These are phyloP conservation scores for Nakazawaea sp. DNA, from an alignment of 805 yeast species.

Conservation along the genomic window DNA sequence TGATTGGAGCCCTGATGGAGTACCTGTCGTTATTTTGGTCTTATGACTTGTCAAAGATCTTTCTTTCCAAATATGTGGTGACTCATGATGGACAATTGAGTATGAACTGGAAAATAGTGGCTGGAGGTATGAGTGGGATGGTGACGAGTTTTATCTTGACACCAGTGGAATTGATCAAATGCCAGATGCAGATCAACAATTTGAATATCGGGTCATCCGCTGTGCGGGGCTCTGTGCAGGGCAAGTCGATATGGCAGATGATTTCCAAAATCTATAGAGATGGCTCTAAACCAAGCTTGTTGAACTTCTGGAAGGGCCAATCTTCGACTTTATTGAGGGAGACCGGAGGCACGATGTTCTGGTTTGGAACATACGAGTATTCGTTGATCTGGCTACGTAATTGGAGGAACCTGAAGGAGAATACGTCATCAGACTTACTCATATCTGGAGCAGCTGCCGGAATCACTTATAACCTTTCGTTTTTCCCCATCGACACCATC, in stretches of 20 bases:
- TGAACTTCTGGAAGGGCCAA: slow-evolving; percentile 86
- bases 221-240: slow-evolving; percentile 22
- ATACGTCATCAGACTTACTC: slow-evolving; percentile 47
- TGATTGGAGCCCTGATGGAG: slow-evolving; percentile 87
- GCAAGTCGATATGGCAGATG: slow-evolving; percentile 33
- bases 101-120: slow-evolving; percentile 30
- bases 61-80: slow-evolving; percentile 15
- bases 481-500: slow-evolving; percentile 87
- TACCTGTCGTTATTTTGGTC: slow-evolving; percentile 72
- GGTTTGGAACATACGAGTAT: slow-evolving; percentile 88
- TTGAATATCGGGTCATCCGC: slow-evolving; percentile 21
- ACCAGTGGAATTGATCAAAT: slow-evolving; percentile 88
- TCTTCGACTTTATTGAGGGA: slow-evolving; percentile 76
- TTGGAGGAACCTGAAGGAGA: slow-evolving; percentile 15
- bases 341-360: slow-evolving; percentile 83
- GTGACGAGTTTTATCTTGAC: slow-evolving; percentile 79
- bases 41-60: slow-evolving; percentile 42
- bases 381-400: slow-evolving; percentile 30
- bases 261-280: slow-evolving; percentile 32
- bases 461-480: slow-evolving; percentile 65
- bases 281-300: slow-evolving; percentile 35
- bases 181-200: slow-evolving; percentile 72
- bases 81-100: slow-evolving; percentile 15
- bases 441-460: slow-evolving; percentile 87
- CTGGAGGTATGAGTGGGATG: slow-evolving; percentile 83